Evolutionary conservation across 2,329 filamentous ascomycete species (phyloP).

Genomic region (Hypoxylon sp.): DNA sequence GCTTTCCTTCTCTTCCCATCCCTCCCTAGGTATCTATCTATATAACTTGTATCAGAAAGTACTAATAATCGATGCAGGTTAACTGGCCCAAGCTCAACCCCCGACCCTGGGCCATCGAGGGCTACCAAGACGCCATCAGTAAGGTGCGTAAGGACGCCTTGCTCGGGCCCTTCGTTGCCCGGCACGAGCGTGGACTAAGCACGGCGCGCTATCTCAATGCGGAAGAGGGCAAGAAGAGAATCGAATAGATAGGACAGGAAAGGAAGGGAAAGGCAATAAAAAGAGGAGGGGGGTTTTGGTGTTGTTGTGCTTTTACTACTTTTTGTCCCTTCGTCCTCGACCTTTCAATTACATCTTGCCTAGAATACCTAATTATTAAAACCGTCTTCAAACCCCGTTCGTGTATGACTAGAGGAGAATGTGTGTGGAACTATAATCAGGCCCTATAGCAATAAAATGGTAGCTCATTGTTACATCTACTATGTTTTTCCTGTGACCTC

Average conservation of each 20-base stretch:
- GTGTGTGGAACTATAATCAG: background rate
- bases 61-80: slow-evolving; percentile 71
- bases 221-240: slow-evolving; percentile 98
- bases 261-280: background rate
- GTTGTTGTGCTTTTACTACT: slow-evolving; percentile 26
- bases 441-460: background rate
- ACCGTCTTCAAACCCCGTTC: background rate
- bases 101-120: slow-evolving; percentile 86
- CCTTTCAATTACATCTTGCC: slow-evolving; percentile 11
- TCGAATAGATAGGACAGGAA: slow-evolving; percentile 72
- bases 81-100: slow-evolving; percentile 99
- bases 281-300: background rate
- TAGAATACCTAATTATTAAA: slow-evolving; percentile 18
- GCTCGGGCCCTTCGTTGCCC: slow-evolving; percentile 80
- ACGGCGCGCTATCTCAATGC: slow-evolving; percentile 85
- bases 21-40: slow-evolving; percentile 15
- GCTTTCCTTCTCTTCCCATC: slow-evolving; percentile 4
- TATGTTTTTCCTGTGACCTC: too few relatives aligned
- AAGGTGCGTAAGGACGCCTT: slow-evolving; percentile 87
- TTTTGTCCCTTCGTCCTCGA: slow-evolving; percentile 15
- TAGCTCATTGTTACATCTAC: too few relatives aligned
- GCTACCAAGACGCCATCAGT: slow-evolving; percentile 87
- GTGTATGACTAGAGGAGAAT: background rate
- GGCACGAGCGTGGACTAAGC: slow-evolving; percentile 87
- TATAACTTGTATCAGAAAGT: background rate